phyloP scores from a whole-genome alignment of 208 protist species.

The Zelonia costaricensis region DNA sequence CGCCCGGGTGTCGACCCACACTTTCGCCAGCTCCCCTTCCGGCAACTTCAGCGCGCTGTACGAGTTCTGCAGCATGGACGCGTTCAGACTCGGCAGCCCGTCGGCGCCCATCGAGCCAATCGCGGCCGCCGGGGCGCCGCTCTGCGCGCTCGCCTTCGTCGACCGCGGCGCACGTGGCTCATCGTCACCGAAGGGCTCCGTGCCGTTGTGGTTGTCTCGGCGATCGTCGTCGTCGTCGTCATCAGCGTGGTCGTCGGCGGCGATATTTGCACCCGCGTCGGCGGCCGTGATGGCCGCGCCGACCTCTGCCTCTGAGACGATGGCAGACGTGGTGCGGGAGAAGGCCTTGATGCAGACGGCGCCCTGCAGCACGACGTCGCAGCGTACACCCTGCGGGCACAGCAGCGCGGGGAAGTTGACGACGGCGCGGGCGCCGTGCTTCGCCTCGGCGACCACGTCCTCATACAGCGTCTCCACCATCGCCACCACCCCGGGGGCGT shows the following conservation, averaged over 20 bases:
- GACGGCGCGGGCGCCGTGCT: constrained; percentile 48
- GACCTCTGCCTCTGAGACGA: constrained; percentile 10
- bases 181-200: neutral
- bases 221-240: constrained; percentile 8
- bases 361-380: constrained; percentile 70
- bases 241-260: constrained; percentile 2
- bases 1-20: constrained; percentile 72
- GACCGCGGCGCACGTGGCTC: neutral
- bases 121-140: neutral
- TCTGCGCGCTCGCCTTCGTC: neutral
- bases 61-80: constrained; percentile 50
- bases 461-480: constrained; percentile 90
- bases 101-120: neutral
- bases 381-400: constrained; percentile 67
- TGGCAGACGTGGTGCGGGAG: constrained; percentile 41
- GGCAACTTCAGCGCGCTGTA: constrained; percentile 45
- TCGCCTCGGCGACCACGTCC: constrained; percentile 62
- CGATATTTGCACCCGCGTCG: neutral
- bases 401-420: constrained; percentile 71
- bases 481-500: constrained; percentile 33
- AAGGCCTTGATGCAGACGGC: constrained; percentile 73
- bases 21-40: constrained; percentile 54
- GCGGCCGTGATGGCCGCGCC: neutral
- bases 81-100: constrained; percentile 22
- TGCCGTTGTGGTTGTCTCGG: neutral